Conservation (phyloP, 371 early-diverging fungal genomes). For the Chytridium lagenaria region DNA sequence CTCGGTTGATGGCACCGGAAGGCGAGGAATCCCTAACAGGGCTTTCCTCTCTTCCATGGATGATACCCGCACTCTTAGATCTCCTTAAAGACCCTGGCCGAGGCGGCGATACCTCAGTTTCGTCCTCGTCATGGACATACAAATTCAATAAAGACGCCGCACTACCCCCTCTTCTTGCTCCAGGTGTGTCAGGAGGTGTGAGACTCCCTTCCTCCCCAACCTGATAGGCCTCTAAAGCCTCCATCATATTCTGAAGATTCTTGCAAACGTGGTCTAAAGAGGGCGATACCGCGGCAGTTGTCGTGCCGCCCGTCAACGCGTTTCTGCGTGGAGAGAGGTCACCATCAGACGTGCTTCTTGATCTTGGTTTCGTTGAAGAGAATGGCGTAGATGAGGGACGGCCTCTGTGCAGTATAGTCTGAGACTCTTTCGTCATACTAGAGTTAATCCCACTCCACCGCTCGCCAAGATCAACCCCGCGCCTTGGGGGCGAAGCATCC, state of each 20-base stretch:
- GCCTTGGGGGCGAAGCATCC: neutral
- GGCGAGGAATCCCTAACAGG: too few relatives aligned
- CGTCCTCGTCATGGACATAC: too few relatives aligned
- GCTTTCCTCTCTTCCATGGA: too few relatives aligned
- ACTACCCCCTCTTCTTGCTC: too few relatives aligned
- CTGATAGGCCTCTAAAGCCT: slow-evolving; percentile 5
- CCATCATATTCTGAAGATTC: slow-evolving; percentile 13
- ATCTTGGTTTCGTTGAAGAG: neutral
- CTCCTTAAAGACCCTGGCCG: too few relatives aligned
- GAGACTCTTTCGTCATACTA: neutral
- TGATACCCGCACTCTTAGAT: too few relatives aligned
- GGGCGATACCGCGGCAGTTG: too few relatives aligned
- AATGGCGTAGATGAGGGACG: neutral
- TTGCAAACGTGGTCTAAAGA: neutral
- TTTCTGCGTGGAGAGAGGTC: neutral
- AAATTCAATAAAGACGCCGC: too few relatives aligned
- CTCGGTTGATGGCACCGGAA: too few relatives aligned
- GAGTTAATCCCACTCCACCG: neutral
- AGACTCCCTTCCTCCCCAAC: slow-evolving; percentile 2
- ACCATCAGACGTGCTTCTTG: neutral
- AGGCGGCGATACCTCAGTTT: too few relatives aligned
- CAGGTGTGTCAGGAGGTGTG: neutral
- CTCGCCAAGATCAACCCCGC: neutral
- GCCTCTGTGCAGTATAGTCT: neutral
- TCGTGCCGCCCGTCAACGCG: neutral